Base-by-base conservation (phyloP, 176 grass and related monocot species). In the Alopecurus myosuroides region DNA sequence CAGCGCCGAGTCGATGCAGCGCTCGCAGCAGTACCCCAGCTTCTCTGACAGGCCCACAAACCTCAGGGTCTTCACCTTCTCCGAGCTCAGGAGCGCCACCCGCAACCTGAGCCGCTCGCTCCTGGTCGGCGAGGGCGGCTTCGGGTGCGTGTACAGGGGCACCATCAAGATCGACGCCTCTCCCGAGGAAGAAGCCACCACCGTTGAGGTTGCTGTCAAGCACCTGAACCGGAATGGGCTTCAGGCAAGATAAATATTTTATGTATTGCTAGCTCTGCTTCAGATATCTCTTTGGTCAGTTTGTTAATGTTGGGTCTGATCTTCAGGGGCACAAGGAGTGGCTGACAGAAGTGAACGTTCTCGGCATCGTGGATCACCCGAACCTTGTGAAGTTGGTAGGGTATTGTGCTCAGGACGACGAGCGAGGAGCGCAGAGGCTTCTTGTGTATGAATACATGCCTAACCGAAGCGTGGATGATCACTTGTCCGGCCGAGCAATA, bases 271-370 rank as follows among this genome's bases (percentile, higher is more conserved):
- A 64, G 33, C 61, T 64, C 28, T 66, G 63, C 14, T 66, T 3
- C 31, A 20, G 14, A 34, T 22, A 35, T 66, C 44, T 62, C 36
- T 74, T 55, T 15, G 49, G 19, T 73, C 30, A 18, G 26, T 49
- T 5, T 76, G 30, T 28, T 58, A 58, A 25, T 73, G 70, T 42
- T 28, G 40, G 2, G 9, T 55, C 11, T 53, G 30, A 55, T 36
- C 39, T 72, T 88, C 70, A 91, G 92, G 92, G 92, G 31, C 92
- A 94, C 79, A 94, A 91, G 79, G 92, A 94, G 82, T 94, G 92
- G 92, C 18, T 94, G 70, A 94, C 86, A 19, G 92, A 94, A 79
- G 92, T 94, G 8, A 94, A 94, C 69, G 89, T 94, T 34, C 89
- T 94, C 19, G 92, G 88, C 36, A 70, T 91, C 9, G 86, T 94